phyloP scores from a whole-genome alignment of 2,329 filamentous ascomycete genomes.

The Curvularia sp. region DNA sequence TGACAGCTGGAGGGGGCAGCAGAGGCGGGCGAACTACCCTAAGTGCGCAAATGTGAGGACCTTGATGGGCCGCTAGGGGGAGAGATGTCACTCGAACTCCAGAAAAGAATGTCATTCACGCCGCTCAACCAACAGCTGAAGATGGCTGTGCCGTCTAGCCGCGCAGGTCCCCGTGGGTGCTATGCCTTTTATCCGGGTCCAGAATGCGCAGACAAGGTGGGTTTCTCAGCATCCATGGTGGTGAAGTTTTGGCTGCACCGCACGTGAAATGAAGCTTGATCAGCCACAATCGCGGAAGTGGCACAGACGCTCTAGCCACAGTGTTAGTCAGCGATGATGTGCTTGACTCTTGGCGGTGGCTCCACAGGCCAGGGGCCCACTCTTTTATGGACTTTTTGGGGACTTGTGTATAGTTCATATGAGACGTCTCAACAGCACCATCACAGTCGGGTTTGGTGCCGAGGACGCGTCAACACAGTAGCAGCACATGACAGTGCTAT shows the following conservation, averaged over 20 bases:
- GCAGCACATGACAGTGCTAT: neutral
- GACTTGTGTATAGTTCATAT: neutral
- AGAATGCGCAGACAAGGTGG: neutral
- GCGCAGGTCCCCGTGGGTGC: neutral
- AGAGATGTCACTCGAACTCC: conserved; percentile 8
- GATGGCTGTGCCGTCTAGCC: conserved; percentile 3
- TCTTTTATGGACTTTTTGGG: neutral
- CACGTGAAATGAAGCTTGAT: neutral
- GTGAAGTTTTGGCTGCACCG: neutral
- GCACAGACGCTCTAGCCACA: neutral
- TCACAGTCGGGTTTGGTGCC: neutral
- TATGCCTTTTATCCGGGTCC: neutral
- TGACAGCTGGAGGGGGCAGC: conserved; percentile 1
- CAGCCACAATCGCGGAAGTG: neutral
- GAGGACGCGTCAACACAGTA: neutral
- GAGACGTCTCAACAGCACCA: neutral
- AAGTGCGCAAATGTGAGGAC: conserved; percentile 12
- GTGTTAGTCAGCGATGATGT: conserved; percentile 2
- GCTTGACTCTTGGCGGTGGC: neutral
- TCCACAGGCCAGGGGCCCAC: neutral
- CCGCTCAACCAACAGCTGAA: neutral
- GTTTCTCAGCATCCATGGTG: neutral
- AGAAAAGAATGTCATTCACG: neutral
- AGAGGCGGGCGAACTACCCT: neutral
- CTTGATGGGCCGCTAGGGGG: conserved; percentile 17